phyloP scores from a whole-genome alignment of 2,329 filamentous ascomycete species.

The Fusarium protoensiforme region DNA sequence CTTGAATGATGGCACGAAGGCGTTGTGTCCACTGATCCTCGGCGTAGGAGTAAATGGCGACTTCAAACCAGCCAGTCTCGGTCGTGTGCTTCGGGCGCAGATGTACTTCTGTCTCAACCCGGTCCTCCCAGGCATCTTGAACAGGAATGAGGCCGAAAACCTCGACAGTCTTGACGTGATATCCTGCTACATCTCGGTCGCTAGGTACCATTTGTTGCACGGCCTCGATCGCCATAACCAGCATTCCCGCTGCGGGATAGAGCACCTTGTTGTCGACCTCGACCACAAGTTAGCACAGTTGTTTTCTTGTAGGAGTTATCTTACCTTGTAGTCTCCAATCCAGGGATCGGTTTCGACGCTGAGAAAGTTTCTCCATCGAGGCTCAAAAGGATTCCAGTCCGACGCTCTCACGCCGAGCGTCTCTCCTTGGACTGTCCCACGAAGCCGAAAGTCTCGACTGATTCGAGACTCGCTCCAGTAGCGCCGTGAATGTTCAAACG shows the following conservation, averaged over 20 bases:
- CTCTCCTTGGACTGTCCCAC: conserved; percentile 49
- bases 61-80: background rate
- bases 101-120: background rate
- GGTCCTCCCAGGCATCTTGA: conserved; percentile 2
- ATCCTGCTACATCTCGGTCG: background rate
- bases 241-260: conserved; percentile 44
- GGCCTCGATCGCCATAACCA: conserved; percentile 61
- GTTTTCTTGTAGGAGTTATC: too few species aligned
- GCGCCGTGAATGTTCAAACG: conserved; percentile 35
- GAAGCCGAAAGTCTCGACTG: conserved; percentile 43
- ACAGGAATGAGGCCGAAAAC: background rate
- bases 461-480: conserved; percentile 49
- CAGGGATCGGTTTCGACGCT: conserved; percentile 44
- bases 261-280: conserved; percentile 16
- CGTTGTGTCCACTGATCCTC: background rate
- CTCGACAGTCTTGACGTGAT: background rate
- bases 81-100: background rate
- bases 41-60: conserved; percentile 3
- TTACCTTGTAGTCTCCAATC: conserved; percentile 51
- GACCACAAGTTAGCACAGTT: background rate
- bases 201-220: background rate
- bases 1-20: background rate
- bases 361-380: conserved; percentile 42
- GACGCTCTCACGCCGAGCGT: conserved; percentile 48
- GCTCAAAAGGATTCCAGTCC: conserved; percentile 37